Evolutionary conservation across 352 stramenopile genomes (phyloP), one percentile per base, ranked within the genome.

Genomic region (Plasmopara halstedii): DNA sequence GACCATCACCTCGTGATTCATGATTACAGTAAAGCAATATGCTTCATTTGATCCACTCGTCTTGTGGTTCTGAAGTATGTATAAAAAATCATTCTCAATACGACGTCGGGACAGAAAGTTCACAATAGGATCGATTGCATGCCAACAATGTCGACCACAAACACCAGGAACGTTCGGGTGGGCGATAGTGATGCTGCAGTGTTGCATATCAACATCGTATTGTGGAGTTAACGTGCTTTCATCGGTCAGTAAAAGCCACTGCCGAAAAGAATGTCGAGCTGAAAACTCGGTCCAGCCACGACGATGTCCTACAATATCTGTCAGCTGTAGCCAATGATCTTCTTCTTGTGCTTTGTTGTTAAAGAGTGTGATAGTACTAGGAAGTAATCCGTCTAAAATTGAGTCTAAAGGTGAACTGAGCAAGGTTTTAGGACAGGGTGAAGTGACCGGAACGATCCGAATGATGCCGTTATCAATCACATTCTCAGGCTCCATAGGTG

Each of bases 121-220:
- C 21, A 53, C 46, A 0, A 51, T 39, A 13, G 77, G 67, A 2
- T 72, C 54, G 10, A 45, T 51, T 46, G 62, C 60, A 38, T 91
- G 76, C 79, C 79, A 91, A 32, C 60, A 77, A 33, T 79, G 83
- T 11, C 79, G 73, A 9, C 76, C 73, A 17, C 70, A 71, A 2
- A 88, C 58, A 3, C 76, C 68, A 7, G 72, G 57, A 5, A 59
- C 52, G 33, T 90, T 90, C 0, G 67, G 48, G 15, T 81, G 69
- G 2, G 75, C 79, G 2, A 59, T 57, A 20, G 63, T 61, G 6
- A 88, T 60, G 21, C 60, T 78, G 40, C 68, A 82, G 21, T 56
- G 51, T n/a, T 77, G 70, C 0, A 68, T 56, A 0, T 60, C 53
- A 6, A 86, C 66, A 38, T 83, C 62, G 33, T 65, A 76, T 17